phyloP scores from a whole-genome alignment of 768 basidiomycete genomes.

The Ramaria rubella region DNA sequence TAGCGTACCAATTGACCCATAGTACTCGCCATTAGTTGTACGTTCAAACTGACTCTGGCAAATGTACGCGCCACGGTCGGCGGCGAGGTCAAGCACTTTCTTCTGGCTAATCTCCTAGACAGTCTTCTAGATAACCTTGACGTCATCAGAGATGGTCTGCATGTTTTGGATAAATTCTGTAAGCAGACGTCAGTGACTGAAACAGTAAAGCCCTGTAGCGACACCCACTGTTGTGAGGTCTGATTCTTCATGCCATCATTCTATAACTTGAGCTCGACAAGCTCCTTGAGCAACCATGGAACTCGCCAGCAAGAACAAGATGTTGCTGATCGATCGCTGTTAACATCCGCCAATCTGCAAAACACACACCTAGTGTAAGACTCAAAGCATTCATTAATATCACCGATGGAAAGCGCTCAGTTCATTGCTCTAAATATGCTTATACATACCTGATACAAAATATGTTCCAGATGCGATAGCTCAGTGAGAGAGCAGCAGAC shows the following conservation, averaged over 20 bases:
- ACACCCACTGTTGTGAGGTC: constrained; percentile 66
- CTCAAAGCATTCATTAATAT: constrained; percentile 98
- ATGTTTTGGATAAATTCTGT: constrained; percentile 72
- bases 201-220: constrained; percentile 18
- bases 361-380: constrained; percentile 83
- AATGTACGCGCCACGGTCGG: constrained; percentile 96
- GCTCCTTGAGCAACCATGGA: constrained; percentile 98
- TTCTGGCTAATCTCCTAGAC: constrained; percentile 99
- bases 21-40: constrained; percentile 86
- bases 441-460: too few species aligned
- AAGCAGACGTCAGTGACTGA: not conserved
- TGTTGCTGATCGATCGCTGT: constrained; percentile 55
- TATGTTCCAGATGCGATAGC: too few species aligned
- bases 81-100: constrained; percentile 95
- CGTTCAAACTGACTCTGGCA: constrained; percentile 94
- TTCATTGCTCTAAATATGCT: too few species aligned
- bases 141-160: constrained; percentile 77
- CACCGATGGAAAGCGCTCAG: too few species aligned
- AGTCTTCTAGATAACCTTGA: constrained; percentile 99
- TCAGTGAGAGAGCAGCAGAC: too few species aligned
- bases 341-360: not conserved
- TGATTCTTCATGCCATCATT: constrained; percentile 99
- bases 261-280: constrained; percentile 93
- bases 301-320: constrained; percentile 98
- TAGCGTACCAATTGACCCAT: constrained; percentile 64